Percentiles rank a stretch among this genome's conserved stretches.
Evolutionary conservation across 495 filamentous ascomycete species (phyloP).

Genomic region (Penicillium diatomitis): DNA sequence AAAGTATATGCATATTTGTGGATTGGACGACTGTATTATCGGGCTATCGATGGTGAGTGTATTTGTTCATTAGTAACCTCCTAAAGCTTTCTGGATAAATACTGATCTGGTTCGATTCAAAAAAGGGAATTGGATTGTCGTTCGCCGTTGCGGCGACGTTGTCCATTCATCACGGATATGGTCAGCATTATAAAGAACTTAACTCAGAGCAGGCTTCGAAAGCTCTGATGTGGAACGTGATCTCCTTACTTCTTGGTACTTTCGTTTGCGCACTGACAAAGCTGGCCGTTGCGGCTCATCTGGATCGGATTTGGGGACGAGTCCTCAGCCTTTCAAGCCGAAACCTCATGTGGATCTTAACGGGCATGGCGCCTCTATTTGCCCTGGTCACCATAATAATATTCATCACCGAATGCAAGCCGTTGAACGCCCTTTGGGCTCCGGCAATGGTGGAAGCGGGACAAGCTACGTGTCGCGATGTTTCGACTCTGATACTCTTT

Average conservation of each 20-base stretch:
- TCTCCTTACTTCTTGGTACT: slow-evolving; percentile 20
- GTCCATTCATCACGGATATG: slow-evolving; percentile 20
- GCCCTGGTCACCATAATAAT: slow-evolving; percentile 19
- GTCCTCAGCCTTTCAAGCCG: slow-evolving; percentile 5
- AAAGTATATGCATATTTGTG: no score
- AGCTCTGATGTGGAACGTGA: slow-evolving; percentile 14
- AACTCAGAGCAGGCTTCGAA: slow-evolving; percentile 4
- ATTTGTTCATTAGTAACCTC: no score
- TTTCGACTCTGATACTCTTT: slow-evolving; percentile 16
- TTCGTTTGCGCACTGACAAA: slow-evolving; percentile 22
- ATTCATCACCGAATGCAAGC: slow-evolving; percentile 21
- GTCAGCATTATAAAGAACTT: slow-evolving; percentile 15
- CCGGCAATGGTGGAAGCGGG: slow-evolving; percentile 10
- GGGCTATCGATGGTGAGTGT: no score
- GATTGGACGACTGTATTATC: no score
- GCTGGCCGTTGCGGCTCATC: slow-evolving; percentile 17
- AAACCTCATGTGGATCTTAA: slow-evolving; percentile 11
- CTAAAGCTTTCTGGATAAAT: no score
- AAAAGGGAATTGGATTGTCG: slow-evolving; percentile 15
- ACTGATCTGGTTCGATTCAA: no score
- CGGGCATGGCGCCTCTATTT: slow-evolving; percentile 7
- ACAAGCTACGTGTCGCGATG: slow-evolving; percentile 5
- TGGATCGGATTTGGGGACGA: slow-evolving; percentile 18
- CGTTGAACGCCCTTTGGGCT: slow-evolving; percentile 20
- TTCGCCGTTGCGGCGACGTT: slow-evolving; percentile 11